Base-by-base conservation (phyloP, 495 filamentous ascomycete species). In the Xeromyces bisporus region DNA sequence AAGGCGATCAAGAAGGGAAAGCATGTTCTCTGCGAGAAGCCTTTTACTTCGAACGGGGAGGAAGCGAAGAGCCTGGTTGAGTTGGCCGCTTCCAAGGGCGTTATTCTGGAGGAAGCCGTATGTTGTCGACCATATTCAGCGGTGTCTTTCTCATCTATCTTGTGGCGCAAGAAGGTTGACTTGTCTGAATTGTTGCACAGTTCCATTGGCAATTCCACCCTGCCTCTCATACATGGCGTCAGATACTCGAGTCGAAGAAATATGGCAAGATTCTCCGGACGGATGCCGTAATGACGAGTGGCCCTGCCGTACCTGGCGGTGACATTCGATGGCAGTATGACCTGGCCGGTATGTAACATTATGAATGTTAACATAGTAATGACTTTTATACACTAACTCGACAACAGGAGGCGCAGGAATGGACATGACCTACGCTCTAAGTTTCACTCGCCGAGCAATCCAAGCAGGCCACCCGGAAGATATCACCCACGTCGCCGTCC, bases 11-110 rank as follows among this genome's bases (percentile, higher is more conserved):
- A 47, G n/a, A 56, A 53, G 2, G 64, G 65, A 1, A 74, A 74
- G 41, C 70, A 74, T 44, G 68, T 76, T 17, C 53, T 76, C 2
- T 45, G 67, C 8, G 71, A 73, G 40, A 71, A 73, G 42, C 67
- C 67, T 2, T 60, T 59, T 7, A 52, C 55, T 2, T 61, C 60
- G 16, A 75, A 71, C 41, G 41, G 51, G 16, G 34, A 29, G 5
- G 66, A 72, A 40, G 67, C 67, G 9, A 38, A 40, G 18, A 32
- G 37, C 3, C 46, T 71, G 24, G 67, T 69, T 47, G 40, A 40
- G 28, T 40, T 42, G 14, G 49, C 53, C 6, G 39, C 52, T 21
- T 34, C 32, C 14, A 42, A 20, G 29, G 31, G 33, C 3, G 9
- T 40, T 12, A 25, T 37, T 2, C 24, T 42, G 4, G 36, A 40